A percentile compares a stretch with the other conserved stretches of the same genome.
These are phyloP conservation scores for Vitis labrusca DNA, from an alignment of 164 flowering plant species.

Conservation along the genomic window DNA sequence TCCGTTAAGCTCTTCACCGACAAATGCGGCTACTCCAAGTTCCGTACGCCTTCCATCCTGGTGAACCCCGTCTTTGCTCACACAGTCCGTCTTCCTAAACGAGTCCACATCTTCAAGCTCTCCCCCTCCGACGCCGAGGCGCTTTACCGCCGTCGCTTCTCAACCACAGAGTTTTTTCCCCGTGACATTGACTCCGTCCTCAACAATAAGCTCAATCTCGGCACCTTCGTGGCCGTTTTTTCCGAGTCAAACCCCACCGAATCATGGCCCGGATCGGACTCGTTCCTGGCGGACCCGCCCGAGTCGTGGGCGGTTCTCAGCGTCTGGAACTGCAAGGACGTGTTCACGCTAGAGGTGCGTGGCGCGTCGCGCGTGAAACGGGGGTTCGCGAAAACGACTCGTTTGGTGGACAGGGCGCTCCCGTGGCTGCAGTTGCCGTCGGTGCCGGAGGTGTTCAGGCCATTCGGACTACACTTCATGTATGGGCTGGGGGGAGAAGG, in stretches of 20 bases:
- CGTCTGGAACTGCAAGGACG: slow-evolving; percentile 81
- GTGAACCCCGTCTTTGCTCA: slow-evolving; percentile 96
- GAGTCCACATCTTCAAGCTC: slow-evolving; percentile 51
- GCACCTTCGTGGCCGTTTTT: slow-evolving; percentile 81
- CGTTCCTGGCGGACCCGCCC: slow-evolving; percentile 61
- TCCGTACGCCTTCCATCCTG: slow-evolving; percentile 81
- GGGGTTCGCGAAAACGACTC: slow-evolving; percentile 52
- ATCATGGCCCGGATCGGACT: slow-evolving; percentile 46
- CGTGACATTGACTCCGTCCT: slow-evolving; percentile 83
- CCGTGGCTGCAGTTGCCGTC: slow-evolving; percentile 83
- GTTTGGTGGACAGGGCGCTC: slow-evolving; percentile 63
- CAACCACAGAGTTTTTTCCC: slow-evolving; percentile 94
- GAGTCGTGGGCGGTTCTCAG: slow-evolving; percentile 90
- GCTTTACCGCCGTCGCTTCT: slow-evolving; percentile 70
- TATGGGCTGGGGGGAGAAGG: slow-evolving; percentile 94
- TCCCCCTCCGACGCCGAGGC: slow-evolving; percentile 62
- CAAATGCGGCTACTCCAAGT: slow-evolving; percentile 78
- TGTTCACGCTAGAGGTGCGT: slow-evolving; percentile 60
- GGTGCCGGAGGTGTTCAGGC: slow-evolving; percentile 74
- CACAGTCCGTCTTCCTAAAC: slow-evolving; percentile 34
- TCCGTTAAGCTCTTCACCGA: slow-evolving; percentile 78
- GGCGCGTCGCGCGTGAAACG: slow-evolving; percentile 65
- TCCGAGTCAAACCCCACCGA: slow-evolving; percentile 11
- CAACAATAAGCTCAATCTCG: slow-evolving; percentile 65
- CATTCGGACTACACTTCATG: slow-evolving; percentile 85